These are phyloP conservation scores for Arachis stenosperma DNA, from an alignment of 306 rosid genomes.

Conservation along the genomic window DNA sequence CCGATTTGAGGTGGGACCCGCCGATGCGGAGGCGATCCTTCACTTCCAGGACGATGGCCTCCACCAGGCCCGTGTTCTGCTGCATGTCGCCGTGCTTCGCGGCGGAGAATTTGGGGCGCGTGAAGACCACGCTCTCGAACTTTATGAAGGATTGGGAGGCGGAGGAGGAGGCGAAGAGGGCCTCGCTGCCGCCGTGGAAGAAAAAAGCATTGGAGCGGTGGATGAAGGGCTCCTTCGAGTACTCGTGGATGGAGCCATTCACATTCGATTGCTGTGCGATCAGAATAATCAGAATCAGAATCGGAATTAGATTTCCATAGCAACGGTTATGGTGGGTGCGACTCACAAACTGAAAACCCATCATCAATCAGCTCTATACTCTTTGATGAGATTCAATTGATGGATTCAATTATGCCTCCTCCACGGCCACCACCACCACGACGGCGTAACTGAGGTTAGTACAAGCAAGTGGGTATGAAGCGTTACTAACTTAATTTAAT, in stretches of 20 bases:
- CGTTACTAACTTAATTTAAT: too few species aligned
- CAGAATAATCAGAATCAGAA: slow-evolving; percentile 5
- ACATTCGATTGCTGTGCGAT: slow-evolving; percentile 34
- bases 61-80: slow-evolving; percentile 78
- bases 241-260: slow-evolving; percentile 75
- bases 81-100: slow-evolving; percentile 58
- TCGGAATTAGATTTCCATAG: too few species aligned
- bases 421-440: too few species aligned
- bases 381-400: too few species aligned
- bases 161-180: slow-evolving; percentile 65
- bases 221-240: slow-evolving; percentile 59
- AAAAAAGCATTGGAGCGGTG: slow-evolving; percentile 87
- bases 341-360: slow-evolving; percentile 10
- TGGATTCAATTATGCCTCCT: too few species aligned
- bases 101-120: slow-evolving; percentile 68
- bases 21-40: slow-evolving; percentile 76
- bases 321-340: not conserved
- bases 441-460: too few species aligned
- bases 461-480: too few species aligned
- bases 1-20: slow-evolving; percentile 63
- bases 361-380: not conserved
- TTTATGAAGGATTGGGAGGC: slow-evolving; percentile 52
- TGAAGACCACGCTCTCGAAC: slow-evolving; percentile 68
- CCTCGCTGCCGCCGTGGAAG: slow-evolving; percentile 97
- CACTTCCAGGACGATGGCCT: slow-evolving; percentile 80